These are phyloP conservation scores for Lipomyces anomalus DNA, from an alignment of 805 yeast genomes.

Conservation along the genomic window DNA sequence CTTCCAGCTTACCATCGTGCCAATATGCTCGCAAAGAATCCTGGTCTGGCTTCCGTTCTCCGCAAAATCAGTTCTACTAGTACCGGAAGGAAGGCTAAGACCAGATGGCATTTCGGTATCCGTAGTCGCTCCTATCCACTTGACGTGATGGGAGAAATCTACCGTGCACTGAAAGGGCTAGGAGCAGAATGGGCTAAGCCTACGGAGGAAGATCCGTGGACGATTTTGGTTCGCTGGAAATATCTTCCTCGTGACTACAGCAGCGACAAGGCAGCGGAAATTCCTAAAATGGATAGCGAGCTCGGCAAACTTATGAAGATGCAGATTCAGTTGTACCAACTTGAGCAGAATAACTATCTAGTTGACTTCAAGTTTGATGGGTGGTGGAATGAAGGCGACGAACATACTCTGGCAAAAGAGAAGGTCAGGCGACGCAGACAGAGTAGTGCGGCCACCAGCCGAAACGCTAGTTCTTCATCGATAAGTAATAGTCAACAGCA, in stretches of 20 bases:
- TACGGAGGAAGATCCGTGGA: conserved; percentile 77
- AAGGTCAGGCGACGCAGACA: conserved; percentile 18
- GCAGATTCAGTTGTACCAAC: conserved; percentile 92
- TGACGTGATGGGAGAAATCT: conserved; percentile 98
- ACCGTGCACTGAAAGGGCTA: conserved; percentile 82
- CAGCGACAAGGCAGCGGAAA: conserved; percentile 20
- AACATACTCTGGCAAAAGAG: conserved; percentile 21
- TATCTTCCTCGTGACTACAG: conserved; percentile 43
- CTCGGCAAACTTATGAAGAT: conserved; percentile 65
- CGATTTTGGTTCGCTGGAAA: conserved; percentile 90
- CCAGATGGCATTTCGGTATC: conserved; percentile 98
- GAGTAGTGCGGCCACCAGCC: conserved; percentile 7
- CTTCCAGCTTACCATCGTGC: conserved; percentile 93
- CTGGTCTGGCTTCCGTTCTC: conserved; percentile 29
- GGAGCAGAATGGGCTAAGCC: conserved; percentile 99
- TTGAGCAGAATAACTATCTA: conserved; percentile 90
- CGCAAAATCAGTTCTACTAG: conserved; percentile 41
- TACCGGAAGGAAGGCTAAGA: conserved; percentile 74
- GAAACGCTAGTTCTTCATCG: conserved; percentile 11
- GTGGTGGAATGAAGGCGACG: conserved; percentile 58
- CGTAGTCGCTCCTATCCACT: conserved; percentile 92
- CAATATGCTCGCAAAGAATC: conserved; percentile 50
- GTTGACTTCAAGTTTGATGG: conserved; percentile 98
- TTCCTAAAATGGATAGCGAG: conserved; percentile 26
- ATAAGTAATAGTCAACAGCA: conserved; percentile 17